These are phyloP conservation scores for Immersiporthe knoxdaviesiana DNA, from an alignment of 2,329 filamentous ascomycete genomes.

Conservation along the genomic window DNA sequence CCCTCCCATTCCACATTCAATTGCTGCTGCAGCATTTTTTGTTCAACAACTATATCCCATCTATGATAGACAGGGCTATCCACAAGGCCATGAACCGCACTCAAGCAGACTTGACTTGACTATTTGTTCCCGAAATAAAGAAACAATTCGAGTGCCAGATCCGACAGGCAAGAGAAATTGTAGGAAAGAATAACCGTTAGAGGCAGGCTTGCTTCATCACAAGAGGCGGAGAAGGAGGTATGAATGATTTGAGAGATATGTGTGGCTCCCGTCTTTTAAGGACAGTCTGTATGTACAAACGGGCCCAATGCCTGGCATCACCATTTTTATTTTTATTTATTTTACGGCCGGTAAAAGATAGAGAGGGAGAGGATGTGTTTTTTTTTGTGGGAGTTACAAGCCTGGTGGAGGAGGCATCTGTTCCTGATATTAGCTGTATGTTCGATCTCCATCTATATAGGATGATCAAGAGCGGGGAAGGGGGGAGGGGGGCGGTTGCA, in stretches of 20 bases:
- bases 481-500: too few species aligned
- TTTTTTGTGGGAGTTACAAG: slow-evolving; percentile 42
- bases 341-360: background rate
- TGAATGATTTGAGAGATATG: background rate
- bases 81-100: background rate
- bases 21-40: background rate
- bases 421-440: background rate
- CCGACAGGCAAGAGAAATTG: background rate
- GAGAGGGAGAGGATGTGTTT: background rate
- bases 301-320: background rate
- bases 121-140: too few species aligned
- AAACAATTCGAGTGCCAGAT: background rate
- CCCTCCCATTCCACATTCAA: background rate
- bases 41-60: background rate
- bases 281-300: background rate
- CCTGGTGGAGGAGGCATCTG: slow-evolving; percentile 62
- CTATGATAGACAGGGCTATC: background rate
- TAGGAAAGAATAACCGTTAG: background rate
- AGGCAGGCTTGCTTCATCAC: background rate
- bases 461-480: too few species aligned
- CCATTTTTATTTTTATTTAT: background rate
- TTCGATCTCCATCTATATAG: background rate
- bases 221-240: background rate
- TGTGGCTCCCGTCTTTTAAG: background rate
- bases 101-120: background rate